A percentile compares a stretch with the other conserved stretches of the same genome.
phyloP scores from a whole-genome alignment of 2,329 filamentous ascomycete genomes.

The Colletotrichum godetiae region DNA sequence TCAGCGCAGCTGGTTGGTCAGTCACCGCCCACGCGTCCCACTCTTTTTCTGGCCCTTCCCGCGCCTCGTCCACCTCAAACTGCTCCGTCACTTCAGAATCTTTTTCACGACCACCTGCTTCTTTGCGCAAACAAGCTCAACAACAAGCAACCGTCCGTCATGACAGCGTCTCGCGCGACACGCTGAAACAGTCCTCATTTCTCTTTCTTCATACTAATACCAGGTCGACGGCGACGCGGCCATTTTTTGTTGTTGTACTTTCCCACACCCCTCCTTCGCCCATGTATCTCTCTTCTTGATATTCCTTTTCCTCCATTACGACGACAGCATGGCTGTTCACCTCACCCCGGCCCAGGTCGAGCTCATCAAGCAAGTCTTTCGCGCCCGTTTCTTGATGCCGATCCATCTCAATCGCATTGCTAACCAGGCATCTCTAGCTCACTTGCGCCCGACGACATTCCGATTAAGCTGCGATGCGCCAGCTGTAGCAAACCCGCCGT shows the following conservation, averaged over 20 bases:
- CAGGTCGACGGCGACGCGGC: not conserved
- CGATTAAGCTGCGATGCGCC: slow-evolving; percentile 95
- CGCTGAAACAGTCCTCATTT: slow-evolving; percentile 2
- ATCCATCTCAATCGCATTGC: not conserved
- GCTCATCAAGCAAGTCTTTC: slow-evolving; percentile 63
- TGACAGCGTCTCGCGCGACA: slow-evolving; percentile 29
- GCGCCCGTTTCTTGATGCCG: not conserved
- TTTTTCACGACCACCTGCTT: slow-evolving; percentile 17
- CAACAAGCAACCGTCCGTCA: slow-evolving; percentile 20
- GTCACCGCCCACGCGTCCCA: slow-evolving; percentile 28
- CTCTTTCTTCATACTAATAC: not conserved
- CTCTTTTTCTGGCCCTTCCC: slow-evolving; percentile 36
- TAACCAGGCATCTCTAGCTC: slow-evolving; percentile 63
- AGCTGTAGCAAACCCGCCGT: slow-evolving; percentile 91
- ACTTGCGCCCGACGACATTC: slow-evolving; percentile 84
- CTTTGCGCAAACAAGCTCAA: slow-evolving; percentile 29
- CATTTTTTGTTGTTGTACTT: slow-evolving; percentile 19
- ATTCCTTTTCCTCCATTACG: slow-evolving; percentile 15
- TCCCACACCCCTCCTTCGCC: slow-evolving; percentile 23
- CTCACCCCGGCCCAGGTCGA: slow-evolving; percentile 66
- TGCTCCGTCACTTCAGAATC: slow-evolving; percentile 32
- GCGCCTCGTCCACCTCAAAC: slow-evolving; percentile 32
- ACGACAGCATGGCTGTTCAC: slow-evolving; percentile 40
- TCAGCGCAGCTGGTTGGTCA: slow-evolving; percentile 23
- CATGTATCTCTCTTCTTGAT: slow-evolving; percentile 36